Percentiles rank a stretch among this genome's conserved stretches.
Conservation (phyloP, 179 eudicot genomes). For the Corrigiola litoralis region DNA sequence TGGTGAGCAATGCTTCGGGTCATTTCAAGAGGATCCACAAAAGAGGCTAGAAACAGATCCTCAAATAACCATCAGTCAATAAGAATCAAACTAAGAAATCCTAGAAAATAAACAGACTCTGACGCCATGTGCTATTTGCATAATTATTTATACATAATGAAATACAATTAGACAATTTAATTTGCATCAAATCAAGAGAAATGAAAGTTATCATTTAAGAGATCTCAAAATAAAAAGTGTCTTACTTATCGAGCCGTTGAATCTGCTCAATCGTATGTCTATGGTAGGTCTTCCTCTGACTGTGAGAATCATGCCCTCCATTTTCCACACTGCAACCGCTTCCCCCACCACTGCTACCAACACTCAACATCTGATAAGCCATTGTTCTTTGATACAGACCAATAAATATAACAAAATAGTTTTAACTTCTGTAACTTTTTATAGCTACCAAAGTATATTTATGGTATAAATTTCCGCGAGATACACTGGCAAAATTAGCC, state of each 20-base stretch:
- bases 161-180: not conserved
- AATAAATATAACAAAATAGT: not conserved
- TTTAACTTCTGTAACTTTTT: too few species aligned
- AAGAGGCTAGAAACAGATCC: too few species aligned
- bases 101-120: too few species aligned
- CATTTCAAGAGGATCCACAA: too few species aligned
- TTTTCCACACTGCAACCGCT: constrained; percentile 17
- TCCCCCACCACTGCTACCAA: not conserved
- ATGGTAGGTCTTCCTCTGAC: constrained; percentile 20
- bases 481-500: too few species aligned
- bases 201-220: not conserved
- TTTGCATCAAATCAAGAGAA: not conserved
- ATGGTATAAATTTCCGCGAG: too few species aligned
- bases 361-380: constrained; percentile 8
- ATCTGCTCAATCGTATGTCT: constrained; percentile 39
- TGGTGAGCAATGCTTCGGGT: too few species aligned
- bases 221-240: not conserved
- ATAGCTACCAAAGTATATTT: too few species aligned
- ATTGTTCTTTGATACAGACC: not conserved
- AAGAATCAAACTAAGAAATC: too few species aligned
- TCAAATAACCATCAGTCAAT: too few species aligned
- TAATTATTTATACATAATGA: not conserved
- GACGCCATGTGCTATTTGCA: not conserved
- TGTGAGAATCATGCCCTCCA: constrained; percentile 14
- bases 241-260: constrained; percentile 39